phyloP scores from a whole-genome alignment of 371 early-diverging fungal genomes.

The Polyrhizophydium stewartii region DNA sequence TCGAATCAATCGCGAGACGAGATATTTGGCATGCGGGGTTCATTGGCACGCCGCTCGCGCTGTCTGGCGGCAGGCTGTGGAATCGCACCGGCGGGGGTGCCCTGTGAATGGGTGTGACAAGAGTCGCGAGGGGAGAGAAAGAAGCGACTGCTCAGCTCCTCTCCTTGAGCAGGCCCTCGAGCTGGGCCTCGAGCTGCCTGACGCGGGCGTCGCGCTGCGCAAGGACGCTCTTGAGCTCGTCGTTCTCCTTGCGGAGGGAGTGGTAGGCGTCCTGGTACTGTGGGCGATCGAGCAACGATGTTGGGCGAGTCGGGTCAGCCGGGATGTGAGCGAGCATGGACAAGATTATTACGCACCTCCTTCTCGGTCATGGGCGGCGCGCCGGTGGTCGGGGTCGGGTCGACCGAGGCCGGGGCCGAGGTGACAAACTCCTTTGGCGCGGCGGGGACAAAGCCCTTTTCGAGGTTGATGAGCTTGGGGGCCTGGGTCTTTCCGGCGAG shows the following conservation, averaged over 20 bases:
- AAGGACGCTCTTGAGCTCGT: slow-evolving; percentile 72
- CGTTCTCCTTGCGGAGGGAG: slow-evolving; percentile 73
- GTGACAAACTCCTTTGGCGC: slow-evolving; percentile 73
- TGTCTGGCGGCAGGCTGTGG: no score
- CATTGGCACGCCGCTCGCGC: no score
- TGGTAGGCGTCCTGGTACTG: slow-evolving; percentile 75
- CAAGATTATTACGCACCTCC: slow-evolving; percentile 50
- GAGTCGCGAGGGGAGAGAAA: no score
- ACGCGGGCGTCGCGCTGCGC: slow-evolving; percentile 74
- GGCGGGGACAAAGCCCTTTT: slow-evolving; percentile 68
- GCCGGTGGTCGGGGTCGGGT: slow-evolving; percentile 23
- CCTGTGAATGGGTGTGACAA: no score
- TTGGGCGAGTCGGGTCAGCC: no score
- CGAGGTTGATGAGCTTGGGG: slow-evolving; percentile 71
- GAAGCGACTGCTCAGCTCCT: no score
- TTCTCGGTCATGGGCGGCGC: slow-evolving; percentile 49
- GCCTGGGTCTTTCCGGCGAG: slow-evolving; percentile 76
- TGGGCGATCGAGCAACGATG: neutral
- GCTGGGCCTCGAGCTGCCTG: slow-evolving; percentile 69
- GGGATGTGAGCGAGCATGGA: no score
- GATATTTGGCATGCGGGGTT: no score
- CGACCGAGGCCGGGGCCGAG: slow-evolving; percentile 53
- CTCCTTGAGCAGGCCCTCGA: slow-evolving; percentile 10
- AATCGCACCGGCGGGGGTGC: no score
- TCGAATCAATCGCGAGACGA: no score